Base-by-base conservation (phyloP, 1,139 yeast species). In the Saccharomyces hybrid region DNA sequence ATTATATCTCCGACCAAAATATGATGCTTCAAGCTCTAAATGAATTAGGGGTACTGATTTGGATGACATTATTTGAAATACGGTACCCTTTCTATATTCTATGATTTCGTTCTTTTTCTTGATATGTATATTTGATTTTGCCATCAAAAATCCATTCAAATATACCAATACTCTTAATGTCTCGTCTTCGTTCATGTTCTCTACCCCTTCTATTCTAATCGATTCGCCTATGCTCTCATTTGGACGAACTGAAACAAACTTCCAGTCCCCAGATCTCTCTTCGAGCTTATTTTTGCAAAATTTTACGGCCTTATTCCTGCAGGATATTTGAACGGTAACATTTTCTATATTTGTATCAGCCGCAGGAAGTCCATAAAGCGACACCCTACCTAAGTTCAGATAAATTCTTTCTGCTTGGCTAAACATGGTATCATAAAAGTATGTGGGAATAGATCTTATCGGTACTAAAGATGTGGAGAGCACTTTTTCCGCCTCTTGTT, bases 191-290 rank as follows among this genome's bases (percentile, higher is more conserved):
- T 63, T 61, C 58, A 65, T 61, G 42, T 67, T 64, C 65, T 79
- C 77, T 32, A 84, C 73, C 51, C 86, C 84, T 56, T 79, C 78
- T 27, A 85, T 75, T 63, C 82, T 79, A 50, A 86, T 75, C 55
- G 80, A 77, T 67, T 86, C 93, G 44, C 95, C 95, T 59, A 86
- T 75, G 9, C 81, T 77, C 68, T 89, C 97, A 51, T 81, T 86
- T 1, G 90, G 83, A 63, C 78, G 78, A 13, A 86, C 89, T 2
- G 95, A 84, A n/a, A 87, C 78, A 63, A 89, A 87, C 57, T 82
- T 83, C 96, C 96, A 89, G 20, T 71, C 63, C 26, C 75, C 70
- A 48, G 72, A 71, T 31, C 78, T 79, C 32, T 72, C 71, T 63
- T 83, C 87, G 69, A 86, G 86, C 0, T 88, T 78, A 7, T 89